phyloP scores from a whole-genome alignment of 345 rosid genomes.

The Brassica carinata region DNA sequence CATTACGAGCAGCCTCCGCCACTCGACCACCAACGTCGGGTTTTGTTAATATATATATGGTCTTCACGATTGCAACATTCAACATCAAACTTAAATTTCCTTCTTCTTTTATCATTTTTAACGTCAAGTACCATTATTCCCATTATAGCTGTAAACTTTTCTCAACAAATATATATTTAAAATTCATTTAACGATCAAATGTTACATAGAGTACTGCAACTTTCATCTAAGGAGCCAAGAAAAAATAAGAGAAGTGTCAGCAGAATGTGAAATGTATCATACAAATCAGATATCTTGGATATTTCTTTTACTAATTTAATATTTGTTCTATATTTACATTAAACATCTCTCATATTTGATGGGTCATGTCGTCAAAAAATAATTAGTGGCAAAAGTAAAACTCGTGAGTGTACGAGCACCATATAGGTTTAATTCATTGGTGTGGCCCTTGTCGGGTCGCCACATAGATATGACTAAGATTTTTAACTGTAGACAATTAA shows the following conservation, averaged over 20 bases:
- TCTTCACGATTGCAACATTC: not conserved
- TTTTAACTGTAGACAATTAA: not conserved
- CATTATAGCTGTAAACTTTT: not conserved
- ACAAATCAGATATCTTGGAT: not conserved
- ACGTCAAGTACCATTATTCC: not conserved
- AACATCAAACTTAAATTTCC: not conserved
- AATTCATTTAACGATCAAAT: not conserved
- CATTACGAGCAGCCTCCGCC: too few species aligned
- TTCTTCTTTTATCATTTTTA: not conserved
- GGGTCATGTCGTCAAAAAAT: conserved; percentile 15
- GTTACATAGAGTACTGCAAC: not conserved
- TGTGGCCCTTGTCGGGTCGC: conserved; percentile 32
- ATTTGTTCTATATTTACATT: not conserved
- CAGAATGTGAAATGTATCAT: not conserved
- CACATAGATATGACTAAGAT: conserved; percentile 2
- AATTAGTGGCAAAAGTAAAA: conserved; percentile 24
- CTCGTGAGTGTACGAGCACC: conserved; percentile 37
- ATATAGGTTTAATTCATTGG: conserved; percentile 7
- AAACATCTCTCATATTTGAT: conserved; percentile 20
- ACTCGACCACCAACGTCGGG: too few species aligned
- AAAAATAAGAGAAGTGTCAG: not conserved
- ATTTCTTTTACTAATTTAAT: not conserved
- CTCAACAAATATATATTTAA: not conserved
- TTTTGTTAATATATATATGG: not conserved
- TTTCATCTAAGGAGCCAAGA: not conserved